Base-by-base conservation (phyloP, 768 basidiomycete genomes). In the Termitomyces sp. region DNA sequence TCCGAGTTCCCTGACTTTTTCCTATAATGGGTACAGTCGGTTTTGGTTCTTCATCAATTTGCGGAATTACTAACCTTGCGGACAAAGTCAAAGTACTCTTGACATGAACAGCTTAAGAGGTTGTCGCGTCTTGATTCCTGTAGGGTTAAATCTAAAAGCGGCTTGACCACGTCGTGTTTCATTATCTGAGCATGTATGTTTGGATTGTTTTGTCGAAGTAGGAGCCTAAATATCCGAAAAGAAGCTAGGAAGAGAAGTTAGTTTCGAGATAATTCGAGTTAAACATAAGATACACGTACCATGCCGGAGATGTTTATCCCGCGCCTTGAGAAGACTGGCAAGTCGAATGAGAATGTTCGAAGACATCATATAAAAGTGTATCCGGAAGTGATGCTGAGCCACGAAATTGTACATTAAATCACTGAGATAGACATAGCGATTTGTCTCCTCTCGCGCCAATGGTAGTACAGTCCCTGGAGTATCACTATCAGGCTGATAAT, bases 71-170 rank as follows among this genome's bases (percentile, higher is more conserved):
- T 60, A 60, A 95, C 94, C 74, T 84, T 81, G 54, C 94, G 86
- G 70, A 98, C 89, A 62, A 83, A 81, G 64, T 99, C 97, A 64
- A 98, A 94, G 60, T 91, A 89, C 69, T 98, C 97, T 69, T 97
- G 88, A 76, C 94, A 98, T 40, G 94, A 92, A 64, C 94, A 94
- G 64, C 88, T 91, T 54, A 99, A 75, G 59, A 99, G 79, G 72
- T 95, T 99, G 70, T 99, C 97, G 56, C 91, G 79, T 53, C 79
- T 75, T 35, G 89, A 88, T 71, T 97, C 95, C 59, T 83, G 81
- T 30, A 87, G 66, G n/a, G 92, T 87, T 58, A 97, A 74, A 58
- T 92, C 87, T 55, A 98, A 74, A 54, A 98, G 84, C 2, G 94
- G 89, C 61, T 83, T 81, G 61, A 98, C 73, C 28, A 94, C 75